These are phyloP conservation scores for Emmonsiellopsis sp. DNA, from an alignment of 2,329 filamentous ascomycete species.

Conservation along the genomic window DNA sequence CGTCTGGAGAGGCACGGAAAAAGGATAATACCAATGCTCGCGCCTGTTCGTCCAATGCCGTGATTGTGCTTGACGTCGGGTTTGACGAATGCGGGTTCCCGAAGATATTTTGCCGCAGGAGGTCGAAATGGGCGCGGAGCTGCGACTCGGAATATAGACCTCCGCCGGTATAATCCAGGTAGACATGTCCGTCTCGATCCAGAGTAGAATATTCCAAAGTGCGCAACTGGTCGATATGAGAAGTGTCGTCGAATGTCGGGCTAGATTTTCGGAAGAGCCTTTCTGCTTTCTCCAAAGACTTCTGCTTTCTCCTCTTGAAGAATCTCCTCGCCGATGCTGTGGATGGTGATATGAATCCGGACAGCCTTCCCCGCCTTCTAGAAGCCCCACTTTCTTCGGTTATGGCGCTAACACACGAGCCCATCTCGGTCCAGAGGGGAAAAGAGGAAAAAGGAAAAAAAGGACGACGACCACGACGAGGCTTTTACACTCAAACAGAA, in stretches of 20 bases:
- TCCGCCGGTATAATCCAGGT: slow-evolving; percentile 8
- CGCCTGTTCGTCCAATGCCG: slow-evolving; percentile 48
- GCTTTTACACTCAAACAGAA: too few species aligned
- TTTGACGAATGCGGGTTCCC: slow-evolving; percentile 61
- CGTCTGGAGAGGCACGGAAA: slow-evolving; percentile 48
- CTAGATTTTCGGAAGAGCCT: slow-evolving; percentile 3
- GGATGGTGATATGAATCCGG: too few species aligned
- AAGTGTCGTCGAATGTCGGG: slow-evolving; percentile 4
- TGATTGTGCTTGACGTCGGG: slow-evolving; percentile 48
- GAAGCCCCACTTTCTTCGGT: neutral
- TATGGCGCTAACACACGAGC: neutral
- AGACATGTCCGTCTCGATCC: slow-evolving; percentile 6
- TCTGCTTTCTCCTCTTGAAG: neutral
- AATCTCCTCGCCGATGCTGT: neutral
- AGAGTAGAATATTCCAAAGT: slow-evolving; percentile 6
- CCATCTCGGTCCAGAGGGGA: neutral
- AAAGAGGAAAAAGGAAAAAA: neutral
- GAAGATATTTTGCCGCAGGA: slow-evolving; percentile 42
- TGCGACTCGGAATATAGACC: slow-evolving; percentile 8
- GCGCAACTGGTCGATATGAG: slow-evolving; percentile 6
- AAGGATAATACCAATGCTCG: slow-evolving; percentile 46
- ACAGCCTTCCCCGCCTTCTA: neutral
- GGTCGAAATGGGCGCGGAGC: slow-evolving; percentile 7
- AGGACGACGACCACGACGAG: too few species aligned
- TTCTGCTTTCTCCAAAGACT: slow-evolving; percentile 5